Percentiles rank a stretch among this genome's conserved stretches.
These are phyloP conservation scores for Penicillium tannophilum DNA, from an alignment of 495 filamentous ascomycete genomes.

Conservation along the genomic window DNA sequence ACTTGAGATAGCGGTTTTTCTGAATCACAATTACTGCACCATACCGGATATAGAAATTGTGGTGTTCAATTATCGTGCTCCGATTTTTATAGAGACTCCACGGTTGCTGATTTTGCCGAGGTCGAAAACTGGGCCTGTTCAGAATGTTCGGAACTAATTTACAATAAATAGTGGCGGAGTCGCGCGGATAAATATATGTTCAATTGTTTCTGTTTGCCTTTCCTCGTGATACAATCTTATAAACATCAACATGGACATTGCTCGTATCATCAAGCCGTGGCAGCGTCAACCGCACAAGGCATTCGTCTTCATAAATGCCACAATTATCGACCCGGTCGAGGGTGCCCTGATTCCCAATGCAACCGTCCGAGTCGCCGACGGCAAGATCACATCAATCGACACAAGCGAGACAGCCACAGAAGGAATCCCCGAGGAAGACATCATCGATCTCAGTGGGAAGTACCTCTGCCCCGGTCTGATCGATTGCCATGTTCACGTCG, in stretches of 20 bases:
- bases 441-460: constrained; percentile 45
- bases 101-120: neutral
- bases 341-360: constrained; percentile 27
- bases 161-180: neutral
- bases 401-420: constrained; percentile 6
- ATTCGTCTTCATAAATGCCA: constrained; percentile 33
- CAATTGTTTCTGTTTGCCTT: neutral
- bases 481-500: constrained; percentile 61
- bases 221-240: neutral
- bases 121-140: neutral
- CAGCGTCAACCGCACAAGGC: constrained; percentile 24
- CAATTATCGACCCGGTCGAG: constrained; percentile 32
- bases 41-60: too few species aligned
- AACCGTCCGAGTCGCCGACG: constrained; percentile 27
- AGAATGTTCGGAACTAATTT: neutral
- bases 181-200: neutral
- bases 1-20: too few species aligned
- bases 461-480: constrained; percentile 59
- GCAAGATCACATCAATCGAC: constrained; percentile 25
- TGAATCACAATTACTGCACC: too few species aligned
- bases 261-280: constrained; percentile 36
- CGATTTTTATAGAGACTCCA: neutral
- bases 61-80: too few species aligned
- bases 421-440: constrained; percentile 1
- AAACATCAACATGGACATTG: constrained; percentile 17